Evolutionary conservation across 257 asterid species (phyloP).

Genomic region (Solanum ossicruentum): DNA sequence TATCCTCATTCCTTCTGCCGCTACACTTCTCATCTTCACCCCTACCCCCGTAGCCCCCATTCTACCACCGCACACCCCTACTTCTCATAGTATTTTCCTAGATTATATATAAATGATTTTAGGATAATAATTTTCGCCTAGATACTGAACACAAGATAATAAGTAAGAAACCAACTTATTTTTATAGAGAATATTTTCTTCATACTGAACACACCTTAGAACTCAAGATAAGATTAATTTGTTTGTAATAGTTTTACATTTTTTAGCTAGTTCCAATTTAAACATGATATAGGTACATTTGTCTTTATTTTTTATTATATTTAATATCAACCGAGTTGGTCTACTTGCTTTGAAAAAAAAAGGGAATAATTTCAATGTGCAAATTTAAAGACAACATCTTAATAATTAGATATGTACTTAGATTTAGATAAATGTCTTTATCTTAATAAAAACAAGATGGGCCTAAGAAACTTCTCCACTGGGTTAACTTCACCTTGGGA

Average conservation of each 20-base stretch:
- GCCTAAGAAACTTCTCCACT: not conserved
- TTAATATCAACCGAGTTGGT: not conserved
- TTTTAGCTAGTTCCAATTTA: not conserved
- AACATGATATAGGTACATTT: not conserved
- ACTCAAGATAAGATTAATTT: not conserved
- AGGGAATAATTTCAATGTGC: not conserved
- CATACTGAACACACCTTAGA: too few species aligned
- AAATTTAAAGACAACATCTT: not conserved
- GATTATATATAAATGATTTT: too few species aligned
- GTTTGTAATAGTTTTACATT: not conserved
- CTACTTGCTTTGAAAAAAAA: not conserved
- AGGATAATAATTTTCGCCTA: too few species aligned
- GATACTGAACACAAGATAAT: too few species aligned
- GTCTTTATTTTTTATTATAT: too few species aligned
- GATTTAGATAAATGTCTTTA: not conserved
- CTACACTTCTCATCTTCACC: too few species aligned
- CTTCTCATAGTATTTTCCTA: too few species aligned
- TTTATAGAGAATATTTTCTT: too few species aligned
- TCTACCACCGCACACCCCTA: too few species aligned
- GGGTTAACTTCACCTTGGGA: not conserved
- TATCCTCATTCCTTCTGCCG: too few species aligned
- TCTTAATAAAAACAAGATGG: not conserved
- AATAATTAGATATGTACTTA: not conserved
- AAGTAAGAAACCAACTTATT: too few species aligned
- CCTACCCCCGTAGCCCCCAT: too few species aligned